These are phyloP conservation scores for Monosporascus sp. DNA, from an alignment of 2,329 filamentous ascomycete genomes.

Conservation along the genomic window DNA sequence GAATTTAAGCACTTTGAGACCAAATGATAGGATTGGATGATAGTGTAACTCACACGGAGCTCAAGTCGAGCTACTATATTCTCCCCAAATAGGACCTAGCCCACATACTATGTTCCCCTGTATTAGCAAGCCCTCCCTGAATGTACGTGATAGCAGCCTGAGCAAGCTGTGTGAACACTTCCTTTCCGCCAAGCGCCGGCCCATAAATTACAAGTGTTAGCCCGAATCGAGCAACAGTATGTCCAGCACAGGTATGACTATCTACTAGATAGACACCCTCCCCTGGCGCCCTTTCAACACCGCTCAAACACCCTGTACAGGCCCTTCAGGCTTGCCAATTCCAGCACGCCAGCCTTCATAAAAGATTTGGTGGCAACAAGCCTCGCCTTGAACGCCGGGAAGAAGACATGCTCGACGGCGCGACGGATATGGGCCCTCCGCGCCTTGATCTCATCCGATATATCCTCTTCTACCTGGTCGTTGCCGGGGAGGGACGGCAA, in stretches of 20 bases:
- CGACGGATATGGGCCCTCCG: slow-evolving; percentile 66
- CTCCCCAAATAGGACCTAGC: no score
- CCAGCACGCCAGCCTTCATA: slow-evolving; percentile 68
- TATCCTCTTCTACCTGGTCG: slow-evolving; percentile 31
- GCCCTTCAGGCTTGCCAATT: slow-evolving; percentile 88
- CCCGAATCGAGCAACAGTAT: background rate
- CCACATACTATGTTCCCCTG: background rate
- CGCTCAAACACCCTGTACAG: slow-evolving; percentile 93
- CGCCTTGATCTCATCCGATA: slow-evolving; percentile 47
- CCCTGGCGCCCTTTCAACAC: slow-evolving; percentile 50
- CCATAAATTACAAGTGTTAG: background rate
- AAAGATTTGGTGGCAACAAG: slow-evolving; percentile 76
- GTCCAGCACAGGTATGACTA: background rate
- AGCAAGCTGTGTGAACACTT: no score
- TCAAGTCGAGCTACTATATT: no score
- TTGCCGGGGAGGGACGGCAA: slow-evolving; percentile 48
- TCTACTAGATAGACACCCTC: background rate
- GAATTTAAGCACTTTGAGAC: no score
- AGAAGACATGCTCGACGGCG: slow-evolving; percentile 79
- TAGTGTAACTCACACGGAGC: no score
- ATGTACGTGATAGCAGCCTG: background rate
- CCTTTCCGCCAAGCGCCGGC: no score
- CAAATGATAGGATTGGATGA: no score
- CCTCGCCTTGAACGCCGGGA: slow-evolving; percentile 79
- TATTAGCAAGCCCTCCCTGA: background rate